Base-by-base conservation (phyloP, 2,329 filamentous ascomycete species). In the Venturia aucupariae region DNA sequence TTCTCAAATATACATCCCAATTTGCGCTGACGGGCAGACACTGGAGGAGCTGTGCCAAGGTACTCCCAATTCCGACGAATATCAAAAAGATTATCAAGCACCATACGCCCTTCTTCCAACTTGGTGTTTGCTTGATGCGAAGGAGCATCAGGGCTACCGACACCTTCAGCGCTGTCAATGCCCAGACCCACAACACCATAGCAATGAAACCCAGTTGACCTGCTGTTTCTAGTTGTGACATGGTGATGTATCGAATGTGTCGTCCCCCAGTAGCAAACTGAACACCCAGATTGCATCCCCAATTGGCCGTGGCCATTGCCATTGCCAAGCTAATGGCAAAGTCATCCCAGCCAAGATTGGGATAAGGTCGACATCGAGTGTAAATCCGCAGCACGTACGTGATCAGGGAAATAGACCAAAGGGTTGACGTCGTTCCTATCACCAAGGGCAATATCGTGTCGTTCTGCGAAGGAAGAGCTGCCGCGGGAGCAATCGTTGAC, bases 261-360 rank as follows among this genome's bases (percentile, higher is more conserved):
- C 39, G 32, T 17, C 63, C 63, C 30, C 44, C 39, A 30, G 38
- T 64, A 1, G 24, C 22, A 11, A 41, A 13, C 10, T 39, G 35
- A 27, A 64, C 17, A 15, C 38, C 44, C 17, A 54, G 1, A 27
- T 54, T 62, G 42, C 22, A 30, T 24, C n/a, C 61, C 39, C 44
- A 62, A 27, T 38, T 32, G 2, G 22, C 61, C 61, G 42, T 46
- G 24, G 62, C 44, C 4, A 60, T 15, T 7, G 44, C 11, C 54
- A 64, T 62, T 3, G 63, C 63, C 24, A 46, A 22, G n/a, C 60
- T 46, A 15, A 64, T 64, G 19, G 63, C 63, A 5, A 46, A 17
- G 30, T 64, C 63, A 19, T 64, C 63, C 57, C 55, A 64, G 17
- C 63, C 38, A 46, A 64, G 63, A 17, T n/a, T 35, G 22, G 19